phyloP scores from a whole-genome alignment of 2,329 filamentous ascomycete genomes.

The Trichoderma gracile region DNA sequence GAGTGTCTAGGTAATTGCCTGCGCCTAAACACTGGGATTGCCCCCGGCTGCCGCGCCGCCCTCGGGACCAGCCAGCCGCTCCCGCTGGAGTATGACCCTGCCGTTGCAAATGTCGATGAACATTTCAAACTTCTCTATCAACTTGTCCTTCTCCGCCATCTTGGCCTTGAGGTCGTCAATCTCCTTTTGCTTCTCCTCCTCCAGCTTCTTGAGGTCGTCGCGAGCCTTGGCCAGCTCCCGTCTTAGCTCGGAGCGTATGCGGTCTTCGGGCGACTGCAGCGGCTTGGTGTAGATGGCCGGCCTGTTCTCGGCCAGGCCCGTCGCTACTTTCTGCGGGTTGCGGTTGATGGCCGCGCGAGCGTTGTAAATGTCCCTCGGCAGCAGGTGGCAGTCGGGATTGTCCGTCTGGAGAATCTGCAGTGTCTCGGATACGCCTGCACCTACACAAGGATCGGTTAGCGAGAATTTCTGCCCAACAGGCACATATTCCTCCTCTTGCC shows the following conservation, averaged over 20 bases:
- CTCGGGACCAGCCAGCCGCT: conserved; percentile 47
- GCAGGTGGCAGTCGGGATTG: conserved; percentile 62
- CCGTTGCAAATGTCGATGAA: conserved; percentile 71
- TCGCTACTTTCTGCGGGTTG: conserved; percentile 62
- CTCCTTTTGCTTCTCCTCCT: conserved; percentile 58
- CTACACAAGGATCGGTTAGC: conserved; percentile 42
- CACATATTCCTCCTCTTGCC: conserved; percentile 8
- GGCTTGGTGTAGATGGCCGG: conserved; percentile 68
- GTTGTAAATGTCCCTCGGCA: conserved; percentile 68
- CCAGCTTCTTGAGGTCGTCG: conserved; percentile 57
- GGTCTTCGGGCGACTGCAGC: conserved; percentile 62
- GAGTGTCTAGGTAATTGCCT: background rate
- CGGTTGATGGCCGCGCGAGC: conserved; percentile 66
- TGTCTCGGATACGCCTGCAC: conserved; percentile 66
- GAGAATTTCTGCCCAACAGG: conserved; percentile 33
- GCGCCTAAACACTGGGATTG: conserved; percentile 28
- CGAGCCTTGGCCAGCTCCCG: conserved; percentile 60
- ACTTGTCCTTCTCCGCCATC: conserved; percentile 63
- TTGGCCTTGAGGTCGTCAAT: conserved; percentile 59
- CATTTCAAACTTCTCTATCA: conserved; percentile 66
- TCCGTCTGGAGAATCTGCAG: conserved; percentile 64
- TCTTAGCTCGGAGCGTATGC: conserved; percentile 62
- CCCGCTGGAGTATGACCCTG: conserved; percentile 63
- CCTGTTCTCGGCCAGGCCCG: conserved; percentile 60
- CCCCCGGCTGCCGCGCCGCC: conserved; percentile 33